These are phyloP conservation scores for Saussurea involucrata DNA, from an alignment of 129 eudicot genomes.

Conservation along the genomic window DNA sequence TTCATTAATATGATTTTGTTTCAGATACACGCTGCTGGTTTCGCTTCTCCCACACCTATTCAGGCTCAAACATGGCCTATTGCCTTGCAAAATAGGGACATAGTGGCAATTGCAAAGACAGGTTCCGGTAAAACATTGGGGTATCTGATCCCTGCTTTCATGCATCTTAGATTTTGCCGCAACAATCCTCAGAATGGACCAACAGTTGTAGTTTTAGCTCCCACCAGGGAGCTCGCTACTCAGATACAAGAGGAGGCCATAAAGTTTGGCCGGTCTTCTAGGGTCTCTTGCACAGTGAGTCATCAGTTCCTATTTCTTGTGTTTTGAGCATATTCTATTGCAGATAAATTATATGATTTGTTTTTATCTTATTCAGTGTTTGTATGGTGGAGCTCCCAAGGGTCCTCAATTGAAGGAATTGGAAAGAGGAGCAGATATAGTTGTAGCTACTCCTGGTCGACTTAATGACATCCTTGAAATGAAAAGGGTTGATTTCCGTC, in stretches of 20 bases:
- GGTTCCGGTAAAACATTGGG: constrained; percentile 99
- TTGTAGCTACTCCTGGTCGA: constrained; percentile 98
- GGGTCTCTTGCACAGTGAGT: constrained; percentile 82
- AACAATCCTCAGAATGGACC: constrained; percentile 86
- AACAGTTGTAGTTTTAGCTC: constrained; percentile 84
- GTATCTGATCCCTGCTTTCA: constrained; percentile 83
- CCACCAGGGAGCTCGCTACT: constrained; percentile 96
- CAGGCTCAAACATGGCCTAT: constrained; percentile 99
- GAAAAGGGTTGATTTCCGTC: constrained; percentile 76
- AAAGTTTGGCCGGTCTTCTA: constrained; percentile 86
- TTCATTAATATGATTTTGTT: constrained; percentile 27
- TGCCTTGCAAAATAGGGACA: constrained; percentile 80
- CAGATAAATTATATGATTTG: background rate
- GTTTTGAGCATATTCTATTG: background rate
- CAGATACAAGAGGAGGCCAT: constrained; percentile 93
- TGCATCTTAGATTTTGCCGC: constrained; percentile 60
- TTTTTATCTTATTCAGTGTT: constrained; percentile 46
- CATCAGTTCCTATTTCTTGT: background rate
- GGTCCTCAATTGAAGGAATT: constrained; percentile 81
- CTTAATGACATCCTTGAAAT: constrained; percentile 94
- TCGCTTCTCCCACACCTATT: constrained; percentile 83
- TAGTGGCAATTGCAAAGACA: constrained; percentile 97
- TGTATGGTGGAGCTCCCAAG: constrained; percentile 95
- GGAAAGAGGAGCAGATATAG: constrained; percentile 83
- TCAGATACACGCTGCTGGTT: constrained; percentile 82